Conservation (phyloP, 2,329 filamentous ascomycete genomes). For the Aspergillus calidoustus region DNA sequence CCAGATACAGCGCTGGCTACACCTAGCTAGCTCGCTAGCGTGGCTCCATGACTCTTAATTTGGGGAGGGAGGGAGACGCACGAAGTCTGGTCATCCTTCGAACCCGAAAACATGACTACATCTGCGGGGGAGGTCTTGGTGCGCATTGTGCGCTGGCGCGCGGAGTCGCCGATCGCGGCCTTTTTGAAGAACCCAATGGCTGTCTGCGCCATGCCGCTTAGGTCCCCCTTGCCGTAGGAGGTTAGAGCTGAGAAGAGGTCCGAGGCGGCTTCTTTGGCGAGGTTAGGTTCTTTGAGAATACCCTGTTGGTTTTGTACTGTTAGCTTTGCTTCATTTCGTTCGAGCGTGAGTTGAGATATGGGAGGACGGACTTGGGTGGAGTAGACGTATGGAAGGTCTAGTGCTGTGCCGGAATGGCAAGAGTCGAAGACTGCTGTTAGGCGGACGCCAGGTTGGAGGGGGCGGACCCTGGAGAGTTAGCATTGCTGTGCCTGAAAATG, state of each 20-base stretch:
- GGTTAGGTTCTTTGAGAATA: slow-evolving; percentile 69
- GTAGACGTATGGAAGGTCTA: slow-evolving; percentile 72
- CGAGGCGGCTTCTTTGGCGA: slow-evolving; percentile 69
- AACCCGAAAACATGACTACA: slow-evolving; percentile 96
- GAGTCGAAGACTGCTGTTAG: slow-evolving; percentile 71
- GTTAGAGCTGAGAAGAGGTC: slow-evolving; percentile 68
- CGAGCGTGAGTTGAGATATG: background rate
- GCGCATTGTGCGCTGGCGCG: slow-evolving; percentile 76
- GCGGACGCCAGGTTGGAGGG: slow-evolving; percentile 84
- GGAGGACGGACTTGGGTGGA: slow-evolving; percentile 54
- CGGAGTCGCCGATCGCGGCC: slow-evolving; percentile 76
- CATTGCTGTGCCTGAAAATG: background rate
- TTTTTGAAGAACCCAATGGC: slow-evolving; percentile 89
- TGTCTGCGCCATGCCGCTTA: slow-evolving; percentile 77
- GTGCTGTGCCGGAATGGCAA: slow-evolving; percentile 68
- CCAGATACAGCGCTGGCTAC: background rate
- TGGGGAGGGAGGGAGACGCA: slow-evolving; percentile 23
- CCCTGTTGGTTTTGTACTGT: slow-evolving; percentile 39
- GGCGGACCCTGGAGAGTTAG: slow-evolving; percentile 59
- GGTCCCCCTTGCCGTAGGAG: slow-evolving; percentile 80
- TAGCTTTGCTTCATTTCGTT: background rate
- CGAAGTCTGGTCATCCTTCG: slow-evolving; percentile 88
- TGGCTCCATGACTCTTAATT: too few relatives aligned
- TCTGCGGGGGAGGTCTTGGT: slow-evolving; percentile 95
- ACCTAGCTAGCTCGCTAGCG: background rate